Conservation (phyloP, 495 filamentous ascomycete genomes). For the Mytilinidion resinicola region DNA sequence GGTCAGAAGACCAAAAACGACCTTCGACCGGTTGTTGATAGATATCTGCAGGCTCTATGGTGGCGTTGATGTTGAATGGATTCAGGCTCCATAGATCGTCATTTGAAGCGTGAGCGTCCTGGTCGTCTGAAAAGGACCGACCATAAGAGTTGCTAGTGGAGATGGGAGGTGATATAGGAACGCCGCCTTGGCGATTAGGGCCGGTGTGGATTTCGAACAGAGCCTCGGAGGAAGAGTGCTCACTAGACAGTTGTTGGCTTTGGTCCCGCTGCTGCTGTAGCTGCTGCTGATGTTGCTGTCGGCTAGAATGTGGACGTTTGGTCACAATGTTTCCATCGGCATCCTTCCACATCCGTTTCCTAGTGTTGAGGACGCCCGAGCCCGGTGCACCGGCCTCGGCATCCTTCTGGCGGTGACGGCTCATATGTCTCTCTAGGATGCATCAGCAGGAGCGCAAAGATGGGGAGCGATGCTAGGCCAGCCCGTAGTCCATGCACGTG, state of each 20-base stretch:
- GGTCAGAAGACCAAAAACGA: slow-evolving; percentile 18
- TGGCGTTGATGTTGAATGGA: neutral
- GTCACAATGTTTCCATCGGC: slow-evolving; percentile 51
- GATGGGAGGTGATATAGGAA: slow-evolving; percentile 26
- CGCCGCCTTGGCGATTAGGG: neutral
- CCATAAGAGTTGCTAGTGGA: slow-evolving; percentile 19
- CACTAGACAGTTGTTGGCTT: neutral
- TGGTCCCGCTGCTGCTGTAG: neutral
- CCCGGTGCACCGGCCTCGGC: slow-evolving; percentile 55
- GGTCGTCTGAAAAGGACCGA: slow-evolving; percentile 9
- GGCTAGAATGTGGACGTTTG: slow-evolving; percentile 17
- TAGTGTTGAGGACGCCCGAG: slow-evolving; percentile 51
- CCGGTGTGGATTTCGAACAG: too few species aligned
- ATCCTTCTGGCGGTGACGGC: slow-evolving; percentile 54
- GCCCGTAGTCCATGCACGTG: neutral
- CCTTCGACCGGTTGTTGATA: slow-evolving; percentile 7
- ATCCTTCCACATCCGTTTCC: slow-evolving; percentile 54
- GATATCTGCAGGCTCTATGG: neutral
- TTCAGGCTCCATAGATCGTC: slow-evolving; percentile 10
- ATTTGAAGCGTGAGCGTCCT: slow-evolving; percentile 10
- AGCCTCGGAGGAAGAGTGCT: slow-evolving; percentile 1
- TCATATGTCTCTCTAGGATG: slow-evolving; percentile 51
- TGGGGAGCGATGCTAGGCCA: neutral
- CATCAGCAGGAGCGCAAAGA: slow-evolving; percentile 15
- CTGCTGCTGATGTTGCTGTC: neutral